Evolutionary conservation across 2,329 filamentous ascomycete species (phyloP).

Genomic region (Nothophaeocryptopus gaeumannii): DNA sequence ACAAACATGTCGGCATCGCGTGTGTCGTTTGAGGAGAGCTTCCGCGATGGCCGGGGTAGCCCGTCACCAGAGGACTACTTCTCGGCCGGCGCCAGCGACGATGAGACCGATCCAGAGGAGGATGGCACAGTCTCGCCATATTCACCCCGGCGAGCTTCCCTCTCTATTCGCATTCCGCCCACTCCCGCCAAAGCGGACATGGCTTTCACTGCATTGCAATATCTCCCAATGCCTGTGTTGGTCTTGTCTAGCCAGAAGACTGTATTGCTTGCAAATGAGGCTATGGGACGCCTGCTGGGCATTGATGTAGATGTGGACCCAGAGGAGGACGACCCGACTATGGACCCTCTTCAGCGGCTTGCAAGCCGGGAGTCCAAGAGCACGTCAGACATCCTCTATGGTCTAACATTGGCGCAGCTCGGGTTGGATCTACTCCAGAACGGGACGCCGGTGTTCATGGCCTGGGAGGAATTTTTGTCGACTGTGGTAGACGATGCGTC

Average conservation of each 20-base stretch:
- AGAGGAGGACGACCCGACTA: constrained; percentile 15
- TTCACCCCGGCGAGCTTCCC: constrained; percentile 25
- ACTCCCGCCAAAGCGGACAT: constrained; percentile 33
- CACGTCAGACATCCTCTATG: constrained; percentile 60
- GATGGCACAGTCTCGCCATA: constrained; percentile 17
- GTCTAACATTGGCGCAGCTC: constrained; percentile 65
- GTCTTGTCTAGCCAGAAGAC: constrained; percentile 68
- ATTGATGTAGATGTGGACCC: constrained; percentile 43
- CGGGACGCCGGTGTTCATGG: constrained; percentile 52
- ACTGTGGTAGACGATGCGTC: constrained; percentile 42
- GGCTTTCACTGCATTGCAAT: constrained; percentile 68
- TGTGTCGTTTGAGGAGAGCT: constrained; percentile 4
- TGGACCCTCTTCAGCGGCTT: constrained; percentile 19
- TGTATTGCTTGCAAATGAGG: constrained; percentile 70
- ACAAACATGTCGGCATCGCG: background rate
- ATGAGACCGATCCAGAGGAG: constrained; percentile 19
- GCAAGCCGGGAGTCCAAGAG: constrained; percentile 34
- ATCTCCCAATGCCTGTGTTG: constrained; percentile 68
- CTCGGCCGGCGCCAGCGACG: constrained; percentile 27
- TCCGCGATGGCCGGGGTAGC: too few relatives aligned
- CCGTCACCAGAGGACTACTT: constrained; percentile 29
- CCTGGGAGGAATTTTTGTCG: constrained; percentile 51
- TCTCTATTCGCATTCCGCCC: constrained; percentile 36
- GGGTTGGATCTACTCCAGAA: constrained; percentile 72
- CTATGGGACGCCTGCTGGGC: constrained; percentile 67